These are phyloP conservation scores for Calonectria pauciramosa DNA, from an alignment of 2,329 filamentous ascomycete genomes.

Conservation along the genomic window DNA sequence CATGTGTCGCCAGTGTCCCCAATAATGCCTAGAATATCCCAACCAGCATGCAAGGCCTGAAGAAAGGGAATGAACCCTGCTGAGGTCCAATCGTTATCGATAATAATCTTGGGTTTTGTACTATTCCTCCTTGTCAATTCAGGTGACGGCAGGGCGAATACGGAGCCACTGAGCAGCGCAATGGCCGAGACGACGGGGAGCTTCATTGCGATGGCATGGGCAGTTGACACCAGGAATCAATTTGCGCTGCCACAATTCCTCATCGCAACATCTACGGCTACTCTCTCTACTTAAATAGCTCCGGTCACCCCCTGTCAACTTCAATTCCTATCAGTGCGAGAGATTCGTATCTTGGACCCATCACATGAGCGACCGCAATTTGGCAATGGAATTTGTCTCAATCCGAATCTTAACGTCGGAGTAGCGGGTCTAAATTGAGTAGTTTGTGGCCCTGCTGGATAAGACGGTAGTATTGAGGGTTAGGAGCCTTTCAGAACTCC, in stretches of 20 bases:
- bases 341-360: not conserved
- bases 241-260: not conserved
- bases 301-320: not conserved
- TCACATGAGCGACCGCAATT: not conserved
- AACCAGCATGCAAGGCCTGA: not conserved
- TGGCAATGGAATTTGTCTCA: not conserved
- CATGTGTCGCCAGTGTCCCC: not conserved
- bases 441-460: not conserved
- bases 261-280: not conserved
- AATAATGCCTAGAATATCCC: not conserved
- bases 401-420: not conserved
- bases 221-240: not conserved
- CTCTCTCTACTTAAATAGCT: not conserved
- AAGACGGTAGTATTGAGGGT: slow-evolving; percentile 1
- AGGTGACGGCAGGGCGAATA: not conserved
- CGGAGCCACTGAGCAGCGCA: not conserved
- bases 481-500: not conserved
- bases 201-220: not conserved
- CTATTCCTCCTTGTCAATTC: not conserved
- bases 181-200: not conserved
- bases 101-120: not conserved
- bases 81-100: not conserved
- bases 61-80: not conserved
- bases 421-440: not conserved
- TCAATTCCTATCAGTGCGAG: not conserved